Conservation (phyloP, 345 rosid species). For the Reutealis trisperma region DNA sequence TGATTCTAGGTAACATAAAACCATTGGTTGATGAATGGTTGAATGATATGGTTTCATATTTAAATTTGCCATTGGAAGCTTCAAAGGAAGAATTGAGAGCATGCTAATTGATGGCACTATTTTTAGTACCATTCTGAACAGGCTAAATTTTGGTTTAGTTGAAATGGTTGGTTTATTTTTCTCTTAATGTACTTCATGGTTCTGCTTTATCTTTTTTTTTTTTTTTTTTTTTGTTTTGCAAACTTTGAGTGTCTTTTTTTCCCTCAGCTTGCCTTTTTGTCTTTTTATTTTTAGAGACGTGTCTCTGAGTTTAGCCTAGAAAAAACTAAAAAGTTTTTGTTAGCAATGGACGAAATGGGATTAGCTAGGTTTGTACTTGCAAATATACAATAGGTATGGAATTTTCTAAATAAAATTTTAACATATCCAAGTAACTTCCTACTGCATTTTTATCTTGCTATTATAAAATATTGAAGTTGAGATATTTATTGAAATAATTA, state of each 20-base stretch:
- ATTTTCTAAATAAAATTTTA: background rate
- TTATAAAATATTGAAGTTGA: too few species aligned
- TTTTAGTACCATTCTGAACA: conserved; percentile 61
- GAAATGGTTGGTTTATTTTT: conserved; percentile 46
- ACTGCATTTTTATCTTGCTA: too few species aligned
- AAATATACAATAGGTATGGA: conserved; percentile 56
- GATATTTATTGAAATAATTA: too few species aligned
- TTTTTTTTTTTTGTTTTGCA: background rate
- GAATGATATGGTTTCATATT: conserved; percentile 52
- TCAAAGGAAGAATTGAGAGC: conserved; percentile 60
- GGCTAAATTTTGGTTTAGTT: conserved; percentile 53
- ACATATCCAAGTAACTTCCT: too few species aligned
- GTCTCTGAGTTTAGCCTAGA: too few species aligned
- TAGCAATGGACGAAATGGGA: too few species aligned
- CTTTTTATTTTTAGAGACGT: too few species aligned
- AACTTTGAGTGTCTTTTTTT: conserved; percentile 9
- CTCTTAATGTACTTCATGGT: background rate
- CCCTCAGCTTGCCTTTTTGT: background rate
- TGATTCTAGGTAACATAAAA: conserved; percentile 42
- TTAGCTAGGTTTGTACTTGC: too few species aligned
- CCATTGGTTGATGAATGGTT: conserved; percentile 73
- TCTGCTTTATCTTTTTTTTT: conserved; percentile 1
- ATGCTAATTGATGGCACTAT: conserved; percentile 71
- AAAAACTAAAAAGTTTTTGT: too few species aligned
- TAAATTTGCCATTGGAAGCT: conserved; percentile 57